These are phyloP conservation scores for Acacia acuminata DNA, from an alignment of 306 rosid species.

Conservation along the genomic window DNA sequence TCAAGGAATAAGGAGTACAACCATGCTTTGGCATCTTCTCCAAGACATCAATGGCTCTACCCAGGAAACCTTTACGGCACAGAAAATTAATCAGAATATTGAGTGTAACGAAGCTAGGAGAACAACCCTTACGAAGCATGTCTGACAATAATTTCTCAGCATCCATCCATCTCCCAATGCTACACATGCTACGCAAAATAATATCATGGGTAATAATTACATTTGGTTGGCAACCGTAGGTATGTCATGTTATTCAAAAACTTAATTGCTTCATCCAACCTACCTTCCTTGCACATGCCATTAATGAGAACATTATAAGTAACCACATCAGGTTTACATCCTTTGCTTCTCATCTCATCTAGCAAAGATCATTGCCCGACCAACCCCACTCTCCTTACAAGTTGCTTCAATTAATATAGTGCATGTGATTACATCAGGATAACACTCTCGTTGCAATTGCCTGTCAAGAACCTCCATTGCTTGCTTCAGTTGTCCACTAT, in stretches of 20 bases:
- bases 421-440: slow-evolving; percentile 90
- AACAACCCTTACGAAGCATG: slow-evolving; percentile 81
- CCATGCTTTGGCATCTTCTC: slow-evolving; percentile 92
- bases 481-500: slow-evolving; percentile 70
- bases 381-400: slow-evolving; percentile 86
- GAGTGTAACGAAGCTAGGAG: slow-evolving; percentile 97
- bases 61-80: slow-evolving; percentile 81
- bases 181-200: slow-evolving; percentile 85
- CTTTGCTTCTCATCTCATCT: slow-evolving; percentile 82
- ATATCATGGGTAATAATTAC: slow-evolving; percentile 73
- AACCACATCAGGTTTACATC: slow-evolving; percentile 91
- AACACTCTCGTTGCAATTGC: slow-evolving; percentile 72
- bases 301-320: slow-evolving; percentile 88
- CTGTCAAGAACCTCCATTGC: slow-evolving; percentile 91
- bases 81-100: slow-evolving; percentile 89
- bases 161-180: slow-evolving; percentile 95
- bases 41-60: slow-evolving; percentile 84
- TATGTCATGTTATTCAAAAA: slow-evolving; percentile 62
- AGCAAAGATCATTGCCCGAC: slow-evolving; percentile 84
- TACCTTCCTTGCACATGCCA: slow-evolving; percentile 90
- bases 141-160: slow-evolving; percentile 76
- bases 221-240: slow-evolving; percentile 77
- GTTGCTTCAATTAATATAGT: slow-evolving; percentile 93
- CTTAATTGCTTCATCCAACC: slow-evolving; percentile 81
- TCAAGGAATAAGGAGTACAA: slow-evolving; percentile 86